Evolutionary conservation across 306 rosid species (phyloP).

Genomic region (Begonia fuchsioides): DNA sequence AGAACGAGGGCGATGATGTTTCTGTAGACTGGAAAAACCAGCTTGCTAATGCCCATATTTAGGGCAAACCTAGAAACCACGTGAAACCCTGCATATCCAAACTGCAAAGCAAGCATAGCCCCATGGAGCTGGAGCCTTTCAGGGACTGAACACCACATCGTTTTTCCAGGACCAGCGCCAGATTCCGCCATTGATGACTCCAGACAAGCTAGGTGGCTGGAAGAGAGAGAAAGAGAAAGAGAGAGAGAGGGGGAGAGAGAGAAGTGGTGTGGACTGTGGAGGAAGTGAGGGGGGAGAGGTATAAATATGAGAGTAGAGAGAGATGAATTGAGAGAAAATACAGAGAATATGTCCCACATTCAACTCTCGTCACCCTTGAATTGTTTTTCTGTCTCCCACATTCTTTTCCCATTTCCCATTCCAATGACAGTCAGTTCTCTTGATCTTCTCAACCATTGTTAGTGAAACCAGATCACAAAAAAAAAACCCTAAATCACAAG

Average conservation of each 20-base stretch:
- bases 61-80: constrained; percentile 94
- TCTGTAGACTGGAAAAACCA: constrained; percentile 85
- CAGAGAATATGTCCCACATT: constrained; percentile 22
- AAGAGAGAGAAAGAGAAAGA: constrained; percentile 1
- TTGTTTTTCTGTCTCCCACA: constrained; percentile 79
- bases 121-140: constrained; percentile 78
- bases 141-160: constrained; percentile 74
- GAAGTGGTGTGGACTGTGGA: too few species aligned
- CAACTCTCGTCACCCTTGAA: constrained; percentile 52
- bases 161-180: constrained; percentile 23
- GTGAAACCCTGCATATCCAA: constrained; percentile 95
- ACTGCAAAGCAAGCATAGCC: constrained; percentile 92
- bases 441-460: neutral
- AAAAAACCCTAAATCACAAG: too few species aligned
- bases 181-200: constrained; percentile 42
- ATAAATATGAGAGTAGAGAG: constrained; percentile 4
- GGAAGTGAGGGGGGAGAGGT: constrained; percentile 22
- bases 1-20: constrained; percentile 77
- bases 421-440: constrained; percentile 1
- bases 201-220: constrained; percentile 1
- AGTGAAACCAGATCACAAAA: too few species aligned
- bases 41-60: constrained; percentile 90
- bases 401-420: neutral
- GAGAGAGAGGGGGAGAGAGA: neutral
- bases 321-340: neutral